phyloP scores from a whole-genome alignment of 768 basidiomycete genomes.

The Psilocybe subaeruginosa region DNA sequence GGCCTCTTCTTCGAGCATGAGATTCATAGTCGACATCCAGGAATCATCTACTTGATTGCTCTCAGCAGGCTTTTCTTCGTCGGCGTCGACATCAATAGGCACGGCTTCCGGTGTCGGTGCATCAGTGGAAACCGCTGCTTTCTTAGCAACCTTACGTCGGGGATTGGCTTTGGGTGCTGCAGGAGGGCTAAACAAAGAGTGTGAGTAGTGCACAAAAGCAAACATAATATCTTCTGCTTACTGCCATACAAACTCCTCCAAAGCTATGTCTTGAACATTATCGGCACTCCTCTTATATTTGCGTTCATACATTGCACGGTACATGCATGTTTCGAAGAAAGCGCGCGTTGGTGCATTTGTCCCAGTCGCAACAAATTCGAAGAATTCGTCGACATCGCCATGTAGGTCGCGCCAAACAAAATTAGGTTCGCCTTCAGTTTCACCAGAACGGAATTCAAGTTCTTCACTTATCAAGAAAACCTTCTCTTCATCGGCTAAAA shows the following conservation, averaged over 20 bases:
- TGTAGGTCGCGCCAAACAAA: slow-evolving; percentile 92
- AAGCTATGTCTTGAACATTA: slow-evolving; percentile 61
- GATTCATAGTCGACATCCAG: slow-evolving; percentile 29
- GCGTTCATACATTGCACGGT: slow-evolving; percentile 95
- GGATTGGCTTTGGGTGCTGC: slow-evolving; percentile 28
- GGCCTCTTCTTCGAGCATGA: slow-evolving; percentile 46
- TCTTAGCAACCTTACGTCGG: slow-evolving; percentile 33
- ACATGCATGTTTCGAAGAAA: slow-evolving; percentile 94
- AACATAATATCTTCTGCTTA: slow-evolving; percentile 41
- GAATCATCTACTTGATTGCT: slow-evolving; percentile 10
- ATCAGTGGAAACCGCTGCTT: slow-evolving; percentile 9
- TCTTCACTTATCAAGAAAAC: slow-evolving; percentile 91
- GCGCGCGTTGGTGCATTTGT: slow-evolving; percentile 82
- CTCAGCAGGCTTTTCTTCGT: slow-evolving; percentile 9
- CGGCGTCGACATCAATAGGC: slow-evolving; percentile 17
- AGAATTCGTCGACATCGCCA: slow-evolving; percentile 91
- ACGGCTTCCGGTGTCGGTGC: slow-evolving; percentile 13
- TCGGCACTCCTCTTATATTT: slow-evolving; percentile 80
- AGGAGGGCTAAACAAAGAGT: slow-evolving; percentile 35
- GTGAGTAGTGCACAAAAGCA: background rate
- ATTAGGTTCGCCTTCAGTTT: slow-evolving; percentile 74
- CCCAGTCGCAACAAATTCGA: slow-evolving; percentile 85
- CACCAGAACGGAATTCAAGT: slow-evolving; percentile 81
- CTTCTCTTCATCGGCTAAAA: slow-evolving; percentile 88
- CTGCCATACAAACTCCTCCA: slow-evolving; percentile 85